Evolutionary conservation across 2,329 filamentous ascomycete species (phyloP), one percentile per base, ranked within the genome.

Genomic region (Rhinocladiella similis): DNA sequence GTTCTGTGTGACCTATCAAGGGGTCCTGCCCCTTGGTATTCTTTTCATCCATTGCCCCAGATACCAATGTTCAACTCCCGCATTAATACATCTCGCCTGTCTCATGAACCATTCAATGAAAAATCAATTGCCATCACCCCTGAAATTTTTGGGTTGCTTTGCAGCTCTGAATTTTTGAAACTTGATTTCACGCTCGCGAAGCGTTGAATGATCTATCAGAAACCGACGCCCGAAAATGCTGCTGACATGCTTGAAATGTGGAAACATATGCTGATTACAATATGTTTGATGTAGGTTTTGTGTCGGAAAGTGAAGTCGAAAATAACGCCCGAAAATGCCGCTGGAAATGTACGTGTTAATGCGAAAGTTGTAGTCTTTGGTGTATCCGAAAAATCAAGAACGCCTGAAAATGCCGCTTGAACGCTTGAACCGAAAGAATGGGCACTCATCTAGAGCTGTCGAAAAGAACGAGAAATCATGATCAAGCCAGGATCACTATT

Each of bases 331-430:
- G 41, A 47, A 47, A 38, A 53, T 53, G 50, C 50, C 39, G 25
- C 35, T 53, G 42, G n/a, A 25, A 39, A 45, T 27, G 22, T 51
- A 38, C 18, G 48, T 19, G 3, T 25, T 16, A 10, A 51, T 43
- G 16, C 20, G 10, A 20, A 4, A 22, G 20, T 19, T 22, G 18
- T n/a, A 5, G 16, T 43, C 16, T 19, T 43, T 13, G 41, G 5
- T 52, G 36, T 29, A 25, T 43, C 33, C 46, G 20, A 54, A 43
- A 50, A 55, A 35, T 54, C 25, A 59, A 64, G 51, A 53, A 56
- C 46, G 27, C 47, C 48, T 22, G 27, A 53, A 51, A 47, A 56
- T 47, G 38, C 47, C 50, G 36, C 38, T 48, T n/a, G n/a, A 41
- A 47, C 22, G 36, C 42, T 54, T 27, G 19, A 43, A 45, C 51